Percentiles rank a stretch among this genome's conserved stretches.
Evolutionary conservation across 257 asterid species (phyloP).

Genomic region (Solanum medicagineum): DNA sequence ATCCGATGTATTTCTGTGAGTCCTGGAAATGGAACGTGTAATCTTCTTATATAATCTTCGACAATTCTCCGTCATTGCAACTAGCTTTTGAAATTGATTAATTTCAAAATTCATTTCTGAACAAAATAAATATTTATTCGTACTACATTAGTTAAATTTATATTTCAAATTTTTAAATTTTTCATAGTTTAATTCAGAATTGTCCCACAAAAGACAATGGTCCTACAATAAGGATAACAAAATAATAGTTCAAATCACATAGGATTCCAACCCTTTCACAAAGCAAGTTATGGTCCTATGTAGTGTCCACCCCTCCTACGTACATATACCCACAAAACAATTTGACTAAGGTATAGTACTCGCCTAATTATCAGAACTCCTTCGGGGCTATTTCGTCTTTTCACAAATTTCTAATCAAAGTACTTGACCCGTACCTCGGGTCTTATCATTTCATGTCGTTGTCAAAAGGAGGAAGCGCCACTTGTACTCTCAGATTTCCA

Average conservation of each 20-base stretch:
- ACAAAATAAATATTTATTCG: not conserved
- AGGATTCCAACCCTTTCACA: not conserved
- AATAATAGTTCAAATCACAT: not conserved
- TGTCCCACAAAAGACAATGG: not conserved
- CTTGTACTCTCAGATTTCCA: not conserved
- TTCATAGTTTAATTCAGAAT: not conserved
- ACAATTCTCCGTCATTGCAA: not conserved
- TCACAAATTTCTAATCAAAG: not conserved
- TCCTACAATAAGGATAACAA: not conserved
- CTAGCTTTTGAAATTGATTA: not conserved
- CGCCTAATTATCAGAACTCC: not conserved
- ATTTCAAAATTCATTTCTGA: not conserved
- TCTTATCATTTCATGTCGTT: not conserved
- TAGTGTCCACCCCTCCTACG: not conserved
- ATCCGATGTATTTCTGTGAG: too few species aligned
- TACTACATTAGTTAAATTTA: not conserved
- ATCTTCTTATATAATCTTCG: not conserved
- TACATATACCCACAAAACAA: not conserved
- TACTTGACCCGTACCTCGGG: not conserved
- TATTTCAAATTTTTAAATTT: not conserved
- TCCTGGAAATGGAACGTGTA: not conserved
- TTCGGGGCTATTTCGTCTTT: not conserved
- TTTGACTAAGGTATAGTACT: not conserved
- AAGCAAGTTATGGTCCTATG: not conserved
- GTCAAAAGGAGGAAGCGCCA: not conserved